Base-by-base conservation (phyloP, 148 eudicot species). In the Chenopodium suecicum region DNA sequence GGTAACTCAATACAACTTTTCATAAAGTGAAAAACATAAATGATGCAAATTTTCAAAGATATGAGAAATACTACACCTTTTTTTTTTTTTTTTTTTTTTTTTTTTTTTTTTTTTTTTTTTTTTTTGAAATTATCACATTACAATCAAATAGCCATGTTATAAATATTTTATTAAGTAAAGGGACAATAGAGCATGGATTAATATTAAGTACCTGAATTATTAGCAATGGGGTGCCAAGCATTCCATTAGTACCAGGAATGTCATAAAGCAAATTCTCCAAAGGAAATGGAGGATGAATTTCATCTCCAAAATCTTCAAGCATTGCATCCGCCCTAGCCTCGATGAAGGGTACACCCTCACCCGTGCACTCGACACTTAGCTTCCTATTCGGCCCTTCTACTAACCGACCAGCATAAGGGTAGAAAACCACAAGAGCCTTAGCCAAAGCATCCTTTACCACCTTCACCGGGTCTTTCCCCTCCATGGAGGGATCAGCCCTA, bases 271-370 rank as follows among this genome's bases (percentile, higher is more conserved):
- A 44, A 1, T 76, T 76, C 23, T 82, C 75, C 27, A 82, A 29
- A 41, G 80, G 80, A 69, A 82, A 82, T 7, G 84, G 84, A 22
- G 80, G 84, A 25, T 76, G 75, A 25, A 76, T 82, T 27, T 82
- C 84, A 37, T 58, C 80, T 6, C 75, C 79, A 29, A 82, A 82
- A 68, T 82, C 79, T 62, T 82, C 84, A 52, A 82, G 69, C 8
- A 6, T 68, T 1, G 46, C 75, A 41, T 82, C 76, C 22, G 80
- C 80, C 2, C 76, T 58, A 23, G 80, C 84, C 60, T 69, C 84
- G 23, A 76, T 17, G 70, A 82, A 82, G 1, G 58, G 56, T 20
- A 76, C 80, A 7, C 84, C 80, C 16, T 69, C 75, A 8, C 80
- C 80, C 0, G 29, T 68, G 41, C 84, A 82, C 4, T 82, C 76